Conservation (phyloP, 2,329 filamentous ascomycete species). For the Penicillium verrucosum region DNA sequence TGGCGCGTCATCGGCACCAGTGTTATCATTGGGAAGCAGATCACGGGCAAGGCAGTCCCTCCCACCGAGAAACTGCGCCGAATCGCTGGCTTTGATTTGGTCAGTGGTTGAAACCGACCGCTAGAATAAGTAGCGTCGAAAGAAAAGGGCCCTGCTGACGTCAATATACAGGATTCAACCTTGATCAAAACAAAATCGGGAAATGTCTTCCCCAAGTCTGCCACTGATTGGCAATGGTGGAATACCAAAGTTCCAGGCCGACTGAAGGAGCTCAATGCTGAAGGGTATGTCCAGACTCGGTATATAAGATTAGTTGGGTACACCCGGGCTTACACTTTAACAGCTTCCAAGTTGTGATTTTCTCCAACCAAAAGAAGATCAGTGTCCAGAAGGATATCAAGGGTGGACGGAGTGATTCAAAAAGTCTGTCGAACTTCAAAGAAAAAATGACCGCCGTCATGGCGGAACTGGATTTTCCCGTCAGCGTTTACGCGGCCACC, state of each 20-base stretch:
- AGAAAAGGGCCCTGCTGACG: background rate
- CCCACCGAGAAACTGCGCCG: conserved; percentile 24
- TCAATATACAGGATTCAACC: conserved; percentile 68
- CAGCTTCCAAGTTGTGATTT: conserved; percentile 71
- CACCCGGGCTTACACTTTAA: background rate
- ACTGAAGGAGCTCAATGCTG: conserved; percentile 65
- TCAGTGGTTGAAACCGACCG: conserved; percentile 19
- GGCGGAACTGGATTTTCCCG: conserved; percentile 64
- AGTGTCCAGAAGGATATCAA: conserved; percentile 72
- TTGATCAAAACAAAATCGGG: conserved; percentile 77
- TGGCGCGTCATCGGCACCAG: conserved; percentile 69
- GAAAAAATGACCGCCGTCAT: conserved; percentile 70
- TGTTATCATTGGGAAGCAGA: conserved; percentile 72
- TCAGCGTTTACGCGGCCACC: conserved; percentile 82
- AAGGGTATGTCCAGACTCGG: conserved; percentile 54
- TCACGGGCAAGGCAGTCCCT: conserved; percentile 34
- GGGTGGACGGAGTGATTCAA: conserved; percentile 62
- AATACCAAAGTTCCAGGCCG: conserved; percentile 64
- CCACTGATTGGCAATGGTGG: conserved; percentile 95
- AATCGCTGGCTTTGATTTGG: conserved; percentile 49
- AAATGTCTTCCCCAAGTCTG: conserved; percentile 68
- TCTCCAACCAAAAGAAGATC: conserved; percentile 88
- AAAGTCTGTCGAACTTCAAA: conserved; percentile 76
- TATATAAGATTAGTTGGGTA: background rate
- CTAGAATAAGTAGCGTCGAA: background rate